A percentile compares a stretch with the other conserved stretches of the same genome.
Conservation (phyloP, 345 rosid genomes). For the Orychophragmus violaceus region DNA sequence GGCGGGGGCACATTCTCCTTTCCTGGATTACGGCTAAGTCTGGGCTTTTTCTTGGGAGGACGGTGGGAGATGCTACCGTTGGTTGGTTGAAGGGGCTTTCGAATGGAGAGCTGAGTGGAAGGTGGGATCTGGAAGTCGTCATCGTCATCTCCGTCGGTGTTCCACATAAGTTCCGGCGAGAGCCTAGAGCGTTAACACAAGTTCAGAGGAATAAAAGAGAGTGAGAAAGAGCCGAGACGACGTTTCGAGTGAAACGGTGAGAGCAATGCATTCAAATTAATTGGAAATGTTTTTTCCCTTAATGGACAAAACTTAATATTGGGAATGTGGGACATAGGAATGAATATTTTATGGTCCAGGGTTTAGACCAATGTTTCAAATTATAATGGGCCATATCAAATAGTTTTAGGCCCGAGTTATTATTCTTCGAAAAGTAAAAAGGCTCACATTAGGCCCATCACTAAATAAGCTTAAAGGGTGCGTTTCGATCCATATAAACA, state of each 20-base stretch:
- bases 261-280: background rate
- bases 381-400: background rate
- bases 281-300: background rate
- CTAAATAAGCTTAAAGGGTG: too few species aligned
- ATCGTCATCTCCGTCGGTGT: conserved; percentile 32
- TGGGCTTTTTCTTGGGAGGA: conserved; percentile 42
- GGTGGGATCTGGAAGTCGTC: conserved; percentile 57
- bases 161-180: conserved; percentile 14
- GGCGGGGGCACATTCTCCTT: conserved; percentile 43
- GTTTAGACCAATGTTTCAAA: background rate
- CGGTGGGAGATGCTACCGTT: conserved; percentile 15
- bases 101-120: conserved; percentile 32
- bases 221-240: background rate
- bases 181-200: background rate
- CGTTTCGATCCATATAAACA: too few species aligned
- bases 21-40: conserved; percentile 22
- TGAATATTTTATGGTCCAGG: background rate
- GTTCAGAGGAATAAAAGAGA: background rate
- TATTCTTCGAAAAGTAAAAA: background rate
- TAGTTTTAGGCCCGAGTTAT: background rate
- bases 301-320: background rate
- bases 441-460: too few species aligned
- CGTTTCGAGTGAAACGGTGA: background rate
- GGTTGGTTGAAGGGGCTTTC: conserved; percentile 31
- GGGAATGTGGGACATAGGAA: background rate